Base-by-base conservation (phyloP, 176 grass and related monocot genomes). In the Chrysopogon serrulatus region DNA sequence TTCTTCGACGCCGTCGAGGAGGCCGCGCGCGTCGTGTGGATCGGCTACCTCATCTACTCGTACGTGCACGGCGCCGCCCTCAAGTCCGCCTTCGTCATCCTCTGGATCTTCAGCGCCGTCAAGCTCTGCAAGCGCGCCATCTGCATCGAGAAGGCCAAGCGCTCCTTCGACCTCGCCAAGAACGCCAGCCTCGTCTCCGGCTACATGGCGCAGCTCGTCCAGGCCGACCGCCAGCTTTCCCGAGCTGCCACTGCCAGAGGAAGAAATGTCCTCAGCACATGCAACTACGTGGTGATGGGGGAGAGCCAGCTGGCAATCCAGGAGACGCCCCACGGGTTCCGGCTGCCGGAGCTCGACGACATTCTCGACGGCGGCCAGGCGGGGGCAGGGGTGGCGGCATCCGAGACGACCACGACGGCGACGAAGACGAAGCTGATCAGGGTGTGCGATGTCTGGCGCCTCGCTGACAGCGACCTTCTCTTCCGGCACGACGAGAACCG, bases 211-310 rank as follows among this genome's bases (percentile, higher is more conserved):
- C 76, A 86, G 16, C 67, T 73, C 30, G 68, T 72, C 32, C 6
- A 8, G 2, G 23, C 23, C 14, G 33, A 57, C 6, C 75, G 41
- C 6, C 74, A 59, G 23, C 53, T 34, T 23, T 10, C 21, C 0
- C 11, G n/a, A n/a, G 45, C 45, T 18, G 5, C 15, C 4, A 14
- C 44, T 45, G 3, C 44, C 44, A 14, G 44, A 6, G 41, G 2
- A 5, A 6, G 6, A 0, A 5, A 11, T 31, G 7, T 74, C 31
- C 34, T 79, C 75, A 70, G 65, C 0, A 10, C 0, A 6, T 86
- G 84, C 76, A 86, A 86, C 75, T 79, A 86, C 8, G 66, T 16
- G 39, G 67, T 86, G 5, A 72, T 86, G 84, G 84, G 75, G 6
- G 84, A 79, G 67, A 43, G 71, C 42, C 8, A 17, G 1, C n/a